phyloP scores from a whole-genome alignment of 2,329 filamentous ascomycete genomes.

The Juglanconis sp. region DNA sequence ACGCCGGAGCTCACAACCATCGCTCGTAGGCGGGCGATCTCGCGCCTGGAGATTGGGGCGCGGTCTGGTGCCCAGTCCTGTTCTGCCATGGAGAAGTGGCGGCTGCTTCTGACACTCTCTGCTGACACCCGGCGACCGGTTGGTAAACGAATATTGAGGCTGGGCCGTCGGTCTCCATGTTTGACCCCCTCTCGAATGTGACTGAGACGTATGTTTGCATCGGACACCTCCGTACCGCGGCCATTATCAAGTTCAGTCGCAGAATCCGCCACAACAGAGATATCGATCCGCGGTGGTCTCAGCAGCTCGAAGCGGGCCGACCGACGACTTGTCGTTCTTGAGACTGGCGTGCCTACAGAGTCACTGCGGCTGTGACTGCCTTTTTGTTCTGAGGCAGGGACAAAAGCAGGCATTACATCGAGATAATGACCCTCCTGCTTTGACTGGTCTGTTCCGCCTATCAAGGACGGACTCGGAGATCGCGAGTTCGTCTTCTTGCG shows the following conservation, averaged over 20 bases:
- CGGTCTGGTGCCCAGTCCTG: constrained; percentile 35
- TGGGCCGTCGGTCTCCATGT: constrained; percentile 34
- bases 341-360: constrained; percentile 20
- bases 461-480: constrained; percentile 31
- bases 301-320: constrained; percentile 46
- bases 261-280: constrained; percentile 38
- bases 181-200: constrained; percentile 28
- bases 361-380: constrained; percentile 20
- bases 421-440: constrained; percentile 43
- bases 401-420: constrained; percentile 51
- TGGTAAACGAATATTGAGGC: constrained; percentile 23
- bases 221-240: constrained; percentile 35
- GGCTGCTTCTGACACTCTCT: constrained; percentile 21
- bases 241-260: constrained; percentile 17
- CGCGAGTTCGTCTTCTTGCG: constrained; percentile 23
- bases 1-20: constrained; percentile 82
- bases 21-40: constrained; percentile 74
- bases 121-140: constrained; percentile 20
- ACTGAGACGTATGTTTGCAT: constrained; percentile 34
- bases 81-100: constrained; percentile 53
- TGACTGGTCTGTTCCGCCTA: constrained; percentile 28
- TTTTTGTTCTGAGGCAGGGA: constrained; percentile 30
- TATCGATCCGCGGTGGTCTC: constrained; percentile 48
- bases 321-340: constrained; percentile 35
- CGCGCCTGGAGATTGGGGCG: constrained; percentile 58